Base-by-base conservation (phyloP, 495 filamentous ascomycete genomes). In the Xylaria intraflava region DNA sequence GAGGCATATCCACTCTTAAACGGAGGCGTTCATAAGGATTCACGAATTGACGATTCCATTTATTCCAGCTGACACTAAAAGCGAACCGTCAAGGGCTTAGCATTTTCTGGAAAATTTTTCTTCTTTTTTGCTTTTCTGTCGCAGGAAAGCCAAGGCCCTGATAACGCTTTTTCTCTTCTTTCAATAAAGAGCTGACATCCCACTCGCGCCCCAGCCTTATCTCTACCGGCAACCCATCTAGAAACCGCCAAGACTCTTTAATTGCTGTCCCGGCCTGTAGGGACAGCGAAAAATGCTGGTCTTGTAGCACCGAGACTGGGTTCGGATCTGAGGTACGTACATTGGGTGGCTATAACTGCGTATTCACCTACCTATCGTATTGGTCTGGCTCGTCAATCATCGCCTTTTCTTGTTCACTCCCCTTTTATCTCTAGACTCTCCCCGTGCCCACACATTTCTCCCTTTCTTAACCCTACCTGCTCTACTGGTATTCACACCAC, bases 361-460 rank as follows among this genome's bases (percentile, higher is more conserved):
- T n/a, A n/a, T n/a, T n/a, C n/a, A 29, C 27, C 9, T 35, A 35
- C 12, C 4, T 35, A 12, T 11, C 3, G 5, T 35, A 14, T 12
- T 6, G 7, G 10, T 6, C 5, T 35, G 31, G 9, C 10, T 6
- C 42, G 51, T 38, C 33, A 43, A 47, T 41, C 51, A 54, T 17
- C 44, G 23, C 38, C 19, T 47, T 46, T 54, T 48, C 43, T 47
- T 47, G 26, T 17, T 31, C 41, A 53, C 27, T 41, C 33, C 26
- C 43, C 44, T 39, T 23, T 53, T 53, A 31, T 39, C 44, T n/a
- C n/a, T n/a, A n/a, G n/a, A n/a, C 49, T 16, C 49, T 1, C 23
- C 40, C 31, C 30, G 22, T 45, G 29, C 36, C 12, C 10, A 42
- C 26, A 36, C 41, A 16, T 51, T 43, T 51, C 31, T 45, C 23